phyloP scores from a whole-genome alignment of 768 basidiomycete genomes.

The Boletus pseudo-olivaceus region DNA sequence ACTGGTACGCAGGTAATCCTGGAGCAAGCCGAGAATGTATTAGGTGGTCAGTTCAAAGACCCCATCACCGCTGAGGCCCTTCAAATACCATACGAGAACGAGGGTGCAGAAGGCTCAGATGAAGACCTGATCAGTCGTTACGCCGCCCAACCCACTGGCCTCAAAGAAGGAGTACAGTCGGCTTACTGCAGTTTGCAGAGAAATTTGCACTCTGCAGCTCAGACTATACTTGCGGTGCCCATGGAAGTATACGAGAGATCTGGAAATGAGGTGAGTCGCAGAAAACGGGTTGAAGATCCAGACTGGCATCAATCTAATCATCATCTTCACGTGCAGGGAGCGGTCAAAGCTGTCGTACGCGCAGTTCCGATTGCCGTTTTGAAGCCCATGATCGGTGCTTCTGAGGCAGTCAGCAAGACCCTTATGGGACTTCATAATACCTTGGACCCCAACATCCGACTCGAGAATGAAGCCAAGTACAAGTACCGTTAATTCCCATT shows the following conservation, averaged over 20 bases:
- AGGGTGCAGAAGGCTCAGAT: constrained; percentile 29
- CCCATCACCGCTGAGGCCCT: constrained; percentile 66
- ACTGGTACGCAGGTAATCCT: constrained; percentile 98
- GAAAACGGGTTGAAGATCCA: neutral
- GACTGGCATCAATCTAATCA: neutral
- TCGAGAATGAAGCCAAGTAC: constrained; percentile 92
- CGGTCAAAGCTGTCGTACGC: constrained; percentile 89
- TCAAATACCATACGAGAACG: constrained; percentile 40
- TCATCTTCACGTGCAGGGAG: constrained; percentile 52
- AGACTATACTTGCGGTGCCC: constrained; percentile 96
- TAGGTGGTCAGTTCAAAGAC: constrained; percentile 74
- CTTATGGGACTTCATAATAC: constrained; percentile 90
- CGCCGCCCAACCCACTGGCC: constrained; percentile 82
- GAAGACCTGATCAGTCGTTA: constrained; percentile 80
- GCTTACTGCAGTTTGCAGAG: constrained; percentile 87
- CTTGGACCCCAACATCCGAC: constrained; percentile 78
- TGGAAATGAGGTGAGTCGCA: constrained; percentile 71
- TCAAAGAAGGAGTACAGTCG: constrained; percentile 82
- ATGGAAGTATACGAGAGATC: constrained; percentile 99
- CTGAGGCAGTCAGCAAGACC: constrained; percentile 95
- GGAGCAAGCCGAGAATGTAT: constrained; percentile 88
- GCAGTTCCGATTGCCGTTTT: constrained; percentile 97
- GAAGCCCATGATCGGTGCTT: constrained; percentile 97
- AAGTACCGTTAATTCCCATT: constrained; percentile 60
- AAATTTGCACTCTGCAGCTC: constrained; percentile 91